phyloP scores from a whole-genome alignment of 371 early-diverging fungal genomes.

The Mucor velutinosus region DNA sequence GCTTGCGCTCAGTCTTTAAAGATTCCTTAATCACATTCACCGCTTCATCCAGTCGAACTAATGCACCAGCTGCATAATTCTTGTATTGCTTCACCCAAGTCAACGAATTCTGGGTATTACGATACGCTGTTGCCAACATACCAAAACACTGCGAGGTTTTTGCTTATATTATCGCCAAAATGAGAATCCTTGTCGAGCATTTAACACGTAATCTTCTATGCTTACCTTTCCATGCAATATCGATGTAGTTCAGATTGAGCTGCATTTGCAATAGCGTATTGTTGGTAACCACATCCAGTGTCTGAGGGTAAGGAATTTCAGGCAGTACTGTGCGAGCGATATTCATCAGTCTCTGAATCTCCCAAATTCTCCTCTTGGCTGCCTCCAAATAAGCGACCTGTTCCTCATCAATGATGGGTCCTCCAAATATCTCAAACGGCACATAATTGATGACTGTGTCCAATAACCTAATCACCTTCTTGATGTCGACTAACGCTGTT shows the following conservation, averaged over 20 bases:
- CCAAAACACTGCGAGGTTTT: slow-evolving; percentile 28
- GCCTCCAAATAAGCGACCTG: slow-evolving; percentile 35
- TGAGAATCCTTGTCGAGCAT: background rate
- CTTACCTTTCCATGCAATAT: slow-evolving; percentile 46
- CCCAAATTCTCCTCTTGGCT: slow-evolving; percentile 30
- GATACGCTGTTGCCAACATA: slow-evolving; percentile 14
- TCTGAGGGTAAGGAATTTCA: slow-evolving; percentile 45
- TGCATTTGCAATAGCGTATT: slow-evolving; percentile 35
- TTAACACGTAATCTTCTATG: background rate
- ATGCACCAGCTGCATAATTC: slow-evolving; percentile 20
- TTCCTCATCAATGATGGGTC: slow-evolving; percentile 36
- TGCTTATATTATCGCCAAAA: background rate
- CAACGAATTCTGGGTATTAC: slow-evolving; percentile 22
- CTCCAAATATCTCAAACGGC: slow-evolving; percentile 47
- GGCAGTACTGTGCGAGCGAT: slow-evolving; percentile 37
- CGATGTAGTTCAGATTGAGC: slow-evolving; percentile 30
- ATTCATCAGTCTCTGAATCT: slow-evolving; percentile 40
- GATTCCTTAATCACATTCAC: slow-evolving; percentile 3
- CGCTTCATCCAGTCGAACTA: slow-evolving; percentile 8
- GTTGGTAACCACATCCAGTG: slow-evolving; percentile 40
- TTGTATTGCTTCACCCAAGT: slow-evolving; percentile 27
- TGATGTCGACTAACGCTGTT: slow-evolving; percentile 23
- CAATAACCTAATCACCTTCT: slow-evolving; percentile 26
- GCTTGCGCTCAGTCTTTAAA: slow-evolving; percentile 13
- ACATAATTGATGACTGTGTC: slow-evolving; percentile 32